phyloP scores from a whole-genome alignment of 768 basidiomycete genomes.

The Hygrocybe coccinea region DNA sequence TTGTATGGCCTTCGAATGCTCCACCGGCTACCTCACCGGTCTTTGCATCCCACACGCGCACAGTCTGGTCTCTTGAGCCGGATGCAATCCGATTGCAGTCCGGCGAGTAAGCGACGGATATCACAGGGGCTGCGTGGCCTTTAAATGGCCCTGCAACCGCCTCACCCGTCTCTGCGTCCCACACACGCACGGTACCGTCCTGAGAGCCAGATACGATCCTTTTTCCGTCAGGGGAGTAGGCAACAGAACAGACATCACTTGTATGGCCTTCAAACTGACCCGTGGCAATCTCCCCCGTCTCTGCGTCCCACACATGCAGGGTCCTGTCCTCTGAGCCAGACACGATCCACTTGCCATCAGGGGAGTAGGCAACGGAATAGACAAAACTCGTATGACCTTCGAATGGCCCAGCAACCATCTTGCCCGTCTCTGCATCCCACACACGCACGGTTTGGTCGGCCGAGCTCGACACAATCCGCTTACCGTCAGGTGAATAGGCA shows the following conservation, averaged over 20 bases:
- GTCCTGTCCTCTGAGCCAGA: conserved; percentile 19
- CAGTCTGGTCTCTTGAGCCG: conserved; percentile 14
- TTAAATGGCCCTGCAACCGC: conserved; percentile 30
- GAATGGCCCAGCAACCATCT: conserved; percentile 23
- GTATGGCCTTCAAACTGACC: conserved; percentile 57
- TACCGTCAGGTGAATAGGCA: conserved; percentile 26
- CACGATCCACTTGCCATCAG: conserved; percentile 20
- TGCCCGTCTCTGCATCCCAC: not conserved
- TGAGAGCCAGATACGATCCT: conserved; percentile 19
- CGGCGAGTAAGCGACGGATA: conserved; percentile 21
- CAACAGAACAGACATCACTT: conserved; percentile 43
- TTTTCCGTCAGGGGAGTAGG: conserved; percentile 24
- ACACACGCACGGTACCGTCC: conserved; percentile 15
- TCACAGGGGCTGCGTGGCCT: conserved; percentile 66
- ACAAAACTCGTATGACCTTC: conserved; percentile 70
- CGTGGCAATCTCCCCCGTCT: no score
- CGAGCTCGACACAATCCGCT: conserved; percentile 35
- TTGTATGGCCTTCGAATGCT: conserved; percentile 62
- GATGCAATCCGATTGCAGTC: conserved; percentile 22
- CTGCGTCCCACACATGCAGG: conserved; percentile 13
- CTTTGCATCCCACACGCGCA: conserved; percentile 13
- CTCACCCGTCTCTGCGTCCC: not conserved
- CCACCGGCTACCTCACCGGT: no score
- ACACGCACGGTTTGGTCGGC: conserved; percentile 48
- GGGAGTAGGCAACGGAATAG: conserved; percentile 20